These are phyloP conservation scores for Jamesozyma gamospora DNA, from an alignment of 805 yeast species.

Conservation along the genomic window DNA sequence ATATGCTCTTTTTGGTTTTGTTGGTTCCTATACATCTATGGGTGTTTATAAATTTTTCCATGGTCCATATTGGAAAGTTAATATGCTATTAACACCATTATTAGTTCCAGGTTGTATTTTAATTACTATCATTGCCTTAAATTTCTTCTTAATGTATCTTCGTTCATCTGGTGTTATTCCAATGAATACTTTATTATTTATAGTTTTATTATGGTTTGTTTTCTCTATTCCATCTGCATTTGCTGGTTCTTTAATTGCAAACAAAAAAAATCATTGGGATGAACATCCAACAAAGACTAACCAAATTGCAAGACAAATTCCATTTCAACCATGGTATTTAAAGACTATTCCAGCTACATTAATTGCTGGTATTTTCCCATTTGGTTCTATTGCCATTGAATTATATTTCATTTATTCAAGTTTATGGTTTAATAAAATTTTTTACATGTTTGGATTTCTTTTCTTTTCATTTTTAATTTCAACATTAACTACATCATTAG, in stretches of 20 bases:
- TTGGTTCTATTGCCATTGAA: constrained; percentile 90
- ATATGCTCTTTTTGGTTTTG: constrained; percentile 68
- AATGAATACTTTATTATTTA: constrained; percentile 74
- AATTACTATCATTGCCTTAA: constrained; percentile 52
- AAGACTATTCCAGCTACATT: constrained; percentile 56
- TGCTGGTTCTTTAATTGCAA: constrained; percentile 71
- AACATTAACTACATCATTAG: constrained; percentile 70
- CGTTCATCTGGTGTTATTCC: constrained; percentile 94
- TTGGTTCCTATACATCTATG: constrained; percentile 85
- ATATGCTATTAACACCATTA: constrained; percentile 72
- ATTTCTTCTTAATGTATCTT: constrained; percentile 68
- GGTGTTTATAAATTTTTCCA: constrained; percentile 79
- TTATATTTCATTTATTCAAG: constrained; percentile 86
- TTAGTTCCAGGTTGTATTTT: constrained; percentile 78
- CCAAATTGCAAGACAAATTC: constrained; percentile 94
- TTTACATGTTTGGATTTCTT: constrained; percentile 95
- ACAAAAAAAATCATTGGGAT: constrained; percentile 45
- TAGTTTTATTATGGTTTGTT: constrained; percentile 74
- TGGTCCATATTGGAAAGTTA: constrained; percentile 84
- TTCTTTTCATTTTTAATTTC: constrained; percentile 80
- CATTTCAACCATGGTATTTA: constrained; percentile 79
- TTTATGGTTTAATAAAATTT: constrained; percentile 86
- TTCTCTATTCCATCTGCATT: constrained; percentile 78
- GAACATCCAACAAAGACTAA: constrained; percentile 78
- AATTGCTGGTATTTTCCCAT: constrained; percentile 85